These are phyloP conservation scores for Kokia cookei DNA, from an alignment of 441 rosid species.

Conservation along the genomic window DNA sequence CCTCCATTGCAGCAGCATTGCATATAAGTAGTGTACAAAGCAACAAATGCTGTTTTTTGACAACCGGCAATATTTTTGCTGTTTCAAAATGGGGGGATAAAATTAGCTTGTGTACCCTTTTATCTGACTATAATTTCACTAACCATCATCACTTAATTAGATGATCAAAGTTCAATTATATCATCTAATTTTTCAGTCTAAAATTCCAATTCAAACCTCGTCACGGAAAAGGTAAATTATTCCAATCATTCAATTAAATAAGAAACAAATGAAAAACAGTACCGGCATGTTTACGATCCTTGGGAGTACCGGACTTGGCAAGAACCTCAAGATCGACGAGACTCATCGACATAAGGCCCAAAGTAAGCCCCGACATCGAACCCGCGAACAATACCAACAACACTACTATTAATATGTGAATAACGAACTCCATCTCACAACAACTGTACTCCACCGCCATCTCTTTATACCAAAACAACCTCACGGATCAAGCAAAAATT, in stretches of 20 bases:
- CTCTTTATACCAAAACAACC: neutral
- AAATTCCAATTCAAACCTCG: too few species aligned
- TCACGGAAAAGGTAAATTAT: too few species aligned
- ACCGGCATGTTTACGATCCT: constrained; percentile 76
- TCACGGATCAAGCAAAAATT: neutral
- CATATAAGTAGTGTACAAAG: constrained; percentile 57
- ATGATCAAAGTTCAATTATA: neutral
- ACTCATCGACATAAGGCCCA: constrained; percentile 96
- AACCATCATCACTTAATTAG: neutral
- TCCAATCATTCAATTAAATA: neutral
- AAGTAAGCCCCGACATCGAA: constrained; percentile 88
- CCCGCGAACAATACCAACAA: constrained; percentile 82
- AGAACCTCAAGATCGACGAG: constrained; percentile 97
- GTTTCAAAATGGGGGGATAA: constrained; percentile 1
- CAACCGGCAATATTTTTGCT: constrained; percentile 63
- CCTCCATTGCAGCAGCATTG: constrained; percentile 78
- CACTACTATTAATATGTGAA: constrained; percentile 47
- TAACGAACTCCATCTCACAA: constrained; percentile 52
- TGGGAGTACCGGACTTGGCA: constrained; percentile 88
- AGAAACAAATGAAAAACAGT: neutral
- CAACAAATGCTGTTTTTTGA: constrained; percentile 49
- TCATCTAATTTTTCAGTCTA: neutral
- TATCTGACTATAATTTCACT: neutral
- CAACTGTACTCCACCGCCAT: constrained; percentile 74
- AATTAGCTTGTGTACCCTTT: neutral